Evolutionary conservation across 2,329 filamentous ascomycete species (phyloP), one percentile per base, ranked within the genome.

Genomic region (Fusarium sp.): DNA sequence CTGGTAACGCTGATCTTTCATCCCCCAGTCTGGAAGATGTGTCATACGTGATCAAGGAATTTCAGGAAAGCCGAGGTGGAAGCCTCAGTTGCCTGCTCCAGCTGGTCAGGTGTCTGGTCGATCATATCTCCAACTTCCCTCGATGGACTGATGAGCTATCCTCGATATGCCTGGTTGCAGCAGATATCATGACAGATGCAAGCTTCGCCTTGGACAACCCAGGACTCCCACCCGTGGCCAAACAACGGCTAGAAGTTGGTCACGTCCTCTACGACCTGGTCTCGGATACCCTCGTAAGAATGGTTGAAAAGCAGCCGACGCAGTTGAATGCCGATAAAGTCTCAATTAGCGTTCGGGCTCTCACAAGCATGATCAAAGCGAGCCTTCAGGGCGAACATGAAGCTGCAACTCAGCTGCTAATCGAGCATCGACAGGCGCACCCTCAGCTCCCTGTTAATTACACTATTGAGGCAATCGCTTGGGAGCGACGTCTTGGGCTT

Each of bases 401-500:
- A 16, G 78, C 83, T 50, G 84, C 86, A n/a, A 65, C 62, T 4
- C 79, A 82, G 6, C 37, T 76, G 16, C 43, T 81, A 11, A 65
- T 75, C 29, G 69, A 77, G 18, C 78, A 83, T 64, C 73, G 66
- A 18, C 62, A 68, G 27, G 69, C 72, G 2, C 76, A 81, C 31
- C 86, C 87, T 0, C 70, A 83, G 10, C 81, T 88, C 27, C 78
- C 83, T 9, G 69, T 74, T 4, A 81, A 79, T 3, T 83, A 83
- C 66, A 84, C 85, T 1, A 78, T 85, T 1, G 87, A 89, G 10
- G 85, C 91, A 0, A 85, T 93, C 18, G 83, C 87, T 1, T 85
- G 87, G 62, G 88, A 91, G 65, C 97, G 94, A 92, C 92, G 91
- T 60, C 91, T 98, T 76, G 86, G 86, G 50, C 85, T 92, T 2